Conservation (phyloP, 192 early-diverging fungal genomes). For the Umbelopsis vinacea region DNA sequence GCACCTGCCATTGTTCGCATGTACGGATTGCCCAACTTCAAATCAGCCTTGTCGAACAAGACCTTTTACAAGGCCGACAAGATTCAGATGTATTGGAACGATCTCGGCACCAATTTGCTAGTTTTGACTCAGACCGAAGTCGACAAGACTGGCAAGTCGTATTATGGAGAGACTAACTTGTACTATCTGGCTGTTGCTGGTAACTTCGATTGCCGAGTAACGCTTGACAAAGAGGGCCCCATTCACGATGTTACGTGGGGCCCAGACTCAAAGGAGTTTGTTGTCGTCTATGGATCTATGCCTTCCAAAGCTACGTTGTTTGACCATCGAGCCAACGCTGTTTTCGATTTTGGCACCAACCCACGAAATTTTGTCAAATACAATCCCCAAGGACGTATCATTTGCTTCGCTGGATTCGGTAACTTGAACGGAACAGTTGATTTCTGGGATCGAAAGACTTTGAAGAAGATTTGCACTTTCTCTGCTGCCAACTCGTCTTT, state of each 20-base stretch:
- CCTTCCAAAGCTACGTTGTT: slow-evolving; percentile 93
- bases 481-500: slow-evolving; percentile 83
- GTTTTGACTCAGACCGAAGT: slow-evolving; percentile 95
- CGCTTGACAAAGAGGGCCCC: slow-evolving; percentile 82
- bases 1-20: slow-evolving; percentile 87
- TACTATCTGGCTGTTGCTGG: slow-evolving; percentile 91
- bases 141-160: slow-evolving; percentile 92
- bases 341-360: slow-evolving; percentile 84
- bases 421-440: slow-evolving; percentile 94
- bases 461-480: slow-evolving; percentile 83
- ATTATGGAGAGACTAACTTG: slow-evolving; percentile 97
- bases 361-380: slow-evolving; percentile 90
- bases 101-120: slow-evolving; percentile 82
- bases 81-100: slow-evolving; percentile 94
- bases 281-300: slow-evolving; percentile 94
- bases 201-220: slow-evolving; percentile 91
- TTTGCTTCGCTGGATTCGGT: slow-evolving; percentile 94
- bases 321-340: slow-evolving; percentile 82
- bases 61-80: slow-evolving; percentile 97
- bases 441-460: slow-evolving; percentile 89
- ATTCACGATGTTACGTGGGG: slow-evolving; percentile 97
- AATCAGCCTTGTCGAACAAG: slow-evolving; percentile 77
- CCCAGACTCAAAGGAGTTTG: slow-evolving; percentile 97
- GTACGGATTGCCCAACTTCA: slow-evolving; percentile 80
- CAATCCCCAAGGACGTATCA: slow-evolving; percentile 87